These are phyloP conservation scores for Ogataea methanolica DNA, from an alignment of 805 yeast genomes.

Conservation along the genomic window DNA sequence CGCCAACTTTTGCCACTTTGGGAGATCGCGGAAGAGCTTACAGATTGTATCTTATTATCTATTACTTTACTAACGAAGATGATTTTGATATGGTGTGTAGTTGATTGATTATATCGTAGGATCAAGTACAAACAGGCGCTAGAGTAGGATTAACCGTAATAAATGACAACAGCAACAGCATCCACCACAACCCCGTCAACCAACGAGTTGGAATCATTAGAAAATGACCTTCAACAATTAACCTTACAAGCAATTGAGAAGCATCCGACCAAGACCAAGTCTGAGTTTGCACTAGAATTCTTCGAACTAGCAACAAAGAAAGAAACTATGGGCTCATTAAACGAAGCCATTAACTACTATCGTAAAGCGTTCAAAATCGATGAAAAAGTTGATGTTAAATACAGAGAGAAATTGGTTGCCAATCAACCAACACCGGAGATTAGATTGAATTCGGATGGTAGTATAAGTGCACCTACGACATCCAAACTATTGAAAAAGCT, in stretches of 20 bases:
- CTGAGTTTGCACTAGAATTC: conserved; percentile 48
- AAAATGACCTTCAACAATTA: conserved; percentile 19
- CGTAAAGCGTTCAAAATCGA: conserved; percentile 64
- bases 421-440: conserved; percentile 16
- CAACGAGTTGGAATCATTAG: conserved; percentile 15
- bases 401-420: conserved; percentile 48
- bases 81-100: too few species aligned
- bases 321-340: conserved; percentile 69
- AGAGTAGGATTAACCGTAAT: not conserved
- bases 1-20: too few species aligned
- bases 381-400: conserved; percentile 59
- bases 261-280: conserved; percentile 27
- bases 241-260: conserved; percentile 22
- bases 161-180: not conserved
- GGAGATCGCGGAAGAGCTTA: too few species aligned
- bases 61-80: too few species aligned
- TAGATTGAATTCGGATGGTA: conserved; percentile 1
- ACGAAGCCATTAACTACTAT: conserved; percentile 76
- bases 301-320: conserved; percentile 70
- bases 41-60: too few species aligned
- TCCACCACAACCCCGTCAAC: not conserved
- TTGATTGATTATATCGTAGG: too few species aligned
- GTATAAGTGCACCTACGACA: not conserved
- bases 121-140: too few species aligned
- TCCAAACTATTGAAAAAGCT: conserved; percentile 17